Conservation (phyloP, 2,329 filamentous ascomycete genomes). For the Fusarium nygamai region DNA sequence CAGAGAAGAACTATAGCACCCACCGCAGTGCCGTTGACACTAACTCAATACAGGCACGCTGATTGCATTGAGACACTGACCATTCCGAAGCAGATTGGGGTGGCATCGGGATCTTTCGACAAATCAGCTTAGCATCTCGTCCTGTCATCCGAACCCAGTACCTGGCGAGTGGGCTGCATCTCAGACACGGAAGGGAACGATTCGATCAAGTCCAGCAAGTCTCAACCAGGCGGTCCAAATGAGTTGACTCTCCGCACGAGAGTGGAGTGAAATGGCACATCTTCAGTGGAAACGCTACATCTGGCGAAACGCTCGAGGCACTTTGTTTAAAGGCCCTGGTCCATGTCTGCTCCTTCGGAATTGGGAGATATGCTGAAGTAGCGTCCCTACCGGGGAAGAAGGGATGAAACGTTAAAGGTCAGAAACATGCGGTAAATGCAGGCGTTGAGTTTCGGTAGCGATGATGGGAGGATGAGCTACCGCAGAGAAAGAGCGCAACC, state of each 20-base stretch:
- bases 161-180: constrained; percentile 18
- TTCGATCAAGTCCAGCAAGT: constrained; percentile 2
- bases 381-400: constrained; percentile 30
- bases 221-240: background rate
- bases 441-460: constrained; percentile 17
- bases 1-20: background rate
- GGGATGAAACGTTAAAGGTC: constrained; percentile 36
- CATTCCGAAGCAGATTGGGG: background rate
- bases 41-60: background rate
- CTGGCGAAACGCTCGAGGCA: constrained; percentile 31
- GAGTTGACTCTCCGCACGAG: constrained; percentile 34
- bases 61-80: background rate
- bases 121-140: background rate
- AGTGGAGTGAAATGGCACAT: constrained; percentile 16
- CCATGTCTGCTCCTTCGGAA: constrained; percentile 19
- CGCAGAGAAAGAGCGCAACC: background rate
- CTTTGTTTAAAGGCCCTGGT: constrained; percentile 19
- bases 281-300: constrained; percentile 28
- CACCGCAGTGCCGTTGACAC: background rate
- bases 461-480: background rate
- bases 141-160: constrained; percentile 5
- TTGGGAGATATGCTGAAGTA: background rate
- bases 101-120: background rate
- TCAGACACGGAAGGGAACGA: constrained; percentile 13
- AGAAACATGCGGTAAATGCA: constrained; percentile 18